Base-by-base conservation (phyloP, 2,329 filamentous ascomycete species). In the Colletotrichum tofieldiae region DNA sequence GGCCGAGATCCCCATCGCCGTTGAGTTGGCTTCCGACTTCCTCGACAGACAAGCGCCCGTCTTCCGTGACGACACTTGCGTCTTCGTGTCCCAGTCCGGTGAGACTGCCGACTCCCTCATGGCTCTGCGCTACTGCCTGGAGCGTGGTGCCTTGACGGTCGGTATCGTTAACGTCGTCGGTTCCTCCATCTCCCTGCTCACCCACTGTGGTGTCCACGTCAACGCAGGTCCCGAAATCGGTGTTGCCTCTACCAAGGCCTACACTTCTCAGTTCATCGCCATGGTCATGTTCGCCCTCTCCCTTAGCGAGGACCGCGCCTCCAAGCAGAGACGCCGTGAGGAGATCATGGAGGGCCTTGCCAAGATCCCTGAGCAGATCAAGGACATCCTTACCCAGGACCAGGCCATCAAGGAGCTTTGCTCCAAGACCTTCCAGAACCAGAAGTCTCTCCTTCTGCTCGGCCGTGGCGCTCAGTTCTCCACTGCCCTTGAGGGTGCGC, bases 251-350 rank as follows among this genome's bases (percentile, higher is more conserved):
- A 99, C 96, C 84, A 99, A 99, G 89, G 96, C 96, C 49, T 99
- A 99, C 87, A 99, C 96, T 18, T 98, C 96, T 58, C 96, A 99
- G 83, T 99, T 98, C 84, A 94, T 99, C 80, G 97, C 96, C 82
- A 98, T 99, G 95, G 93, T 98, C 86, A 99, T 99, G 96, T 98
- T 99, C 80, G 96, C 96, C 8, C 88, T 99, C 75, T 98, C 95
- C 39, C 90, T 99, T 71, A 96, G 94, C 80, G 96, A 99, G 86
- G 96, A 99, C 84, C 94, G 96, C 78, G 94, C 95, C 52, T 98
- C 95, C 77, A 99, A 99, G 91, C 90, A 93, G 79, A 91, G 93
- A 86, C 91, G 96, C 80, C 93, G 96, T 41, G 92, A 96, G 84
- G 95, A 98, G 85, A 98, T 99, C 80, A 98, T 99, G 89, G 93